Evolutionary conservation across 2,329 filamentous ascomycete species (phyloP).

Genomic region (Fusarium anguioides): DNA sequence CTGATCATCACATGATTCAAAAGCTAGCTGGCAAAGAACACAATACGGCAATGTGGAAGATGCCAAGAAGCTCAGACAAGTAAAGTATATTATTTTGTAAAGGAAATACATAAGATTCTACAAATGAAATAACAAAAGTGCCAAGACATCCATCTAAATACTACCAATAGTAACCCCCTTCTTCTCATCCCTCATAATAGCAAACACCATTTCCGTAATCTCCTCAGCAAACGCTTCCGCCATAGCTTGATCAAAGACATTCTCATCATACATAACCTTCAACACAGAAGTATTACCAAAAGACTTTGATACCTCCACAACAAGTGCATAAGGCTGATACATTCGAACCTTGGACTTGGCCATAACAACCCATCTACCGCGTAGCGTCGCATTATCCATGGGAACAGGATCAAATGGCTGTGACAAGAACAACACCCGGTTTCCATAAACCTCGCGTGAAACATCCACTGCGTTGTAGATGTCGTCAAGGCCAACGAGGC

Average conservation of each 20-base stretch:
- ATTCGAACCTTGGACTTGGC: not conserved
- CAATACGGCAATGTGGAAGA: too few species aligned
- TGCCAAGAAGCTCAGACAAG: too few species aligned
- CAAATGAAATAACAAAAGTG: too few species aligned
- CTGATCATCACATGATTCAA: too few species aligned
- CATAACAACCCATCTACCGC: not conserved
- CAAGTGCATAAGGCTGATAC: slow-evolving; percentile 2
- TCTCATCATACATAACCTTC: slow-evolving; percentile 2
- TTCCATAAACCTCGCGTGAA: not conserved
- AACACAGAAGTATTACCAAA: not conserved
- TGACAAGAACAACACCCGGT: not conserved
- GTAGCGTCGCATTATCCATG: not conserved
- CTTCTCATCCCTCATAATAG: not conserved
- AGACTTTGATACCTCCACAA: not conserved
- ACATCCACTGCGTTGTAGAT: not conserved
- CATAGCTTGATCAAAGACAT: not conserved
- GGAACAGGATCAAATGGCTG: not conserved
- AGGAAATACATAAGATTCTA: too few species aligned
- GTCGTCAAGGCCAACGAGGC: not conserved
- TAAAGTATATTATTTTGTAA: too few species aligned
- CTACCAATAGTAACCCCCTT: not conserved
- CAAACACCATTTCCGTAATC: not conserved
- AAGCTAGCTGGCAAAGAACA: too few species aligned
- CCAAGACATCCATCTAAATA: not conserved
- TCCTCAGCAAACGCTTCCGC: not conserved